Base-by-base conservation (phyloP, 2,329 filamentous ascomycete genomes). In the Trichoderma lentiforme region DNA sequence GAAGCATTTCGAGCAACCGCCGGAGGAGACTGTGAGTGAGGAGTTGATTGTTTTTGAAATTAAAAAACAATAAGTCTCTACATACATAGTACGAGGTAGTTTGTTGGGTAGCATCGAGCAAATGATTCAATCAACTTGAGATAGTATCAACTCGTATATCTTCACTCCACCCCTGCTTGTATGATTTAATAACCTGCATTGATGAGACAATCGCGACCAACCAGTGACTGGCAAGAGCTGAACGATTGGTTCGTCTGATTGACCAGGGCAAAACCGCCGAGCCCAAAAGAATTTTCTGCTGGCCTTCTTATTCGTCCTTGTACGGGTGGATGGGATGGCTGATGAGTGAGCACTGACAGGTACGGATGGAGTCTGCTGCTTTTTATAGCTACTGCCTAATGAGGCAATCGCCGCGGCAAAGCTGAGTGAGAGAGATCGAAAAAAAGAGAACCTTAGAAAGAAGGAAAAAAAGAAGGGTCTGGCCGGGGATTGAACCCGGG, bases 401-500 rank as follows among this genome's bases (percentile, higher is more conserved):
- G 9, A 28, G 18, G 47, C 32, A 51, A 43, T 18, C 4, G 26
- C 53, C 24, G 26, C n/a, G n/a, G n/a, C n/a, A n/a, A n/a, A n/a
- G n/a, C n/a, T n/a, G n/a, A n/a, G n/a, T n/a, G n/a, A n/a, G n/a
- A n/a, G n/a, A n/a, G n/a, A n/a, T n/a, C n/a, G n/a, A n/a, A n/a
- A n/a, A 12, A 34, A 77, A 80, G 79, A 39, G 56, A 75, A 81
- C 12, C 14, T 36, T 36, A 36, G 34, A 18, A 39, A 18, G 28
- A 75, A 75, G 76, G 21, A 11, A 53, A 78, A 80, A 80, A 80
- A 75, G 26, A 56, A 76, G 81, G 81, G 81, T 82, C 81, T 82
- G 81, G 81, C 82, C 82, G 82, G 80, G 82, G 81, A 83, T 83
- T 81, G 82, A 83, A 83, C 82, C 81, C 82, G 82, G 81, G 82